A percentile compares a stretch with the other conserved stretches of the same genome.
Conservation (phyloP, 164 flowering plant species). For the Buxus sempervirens region DNA sequence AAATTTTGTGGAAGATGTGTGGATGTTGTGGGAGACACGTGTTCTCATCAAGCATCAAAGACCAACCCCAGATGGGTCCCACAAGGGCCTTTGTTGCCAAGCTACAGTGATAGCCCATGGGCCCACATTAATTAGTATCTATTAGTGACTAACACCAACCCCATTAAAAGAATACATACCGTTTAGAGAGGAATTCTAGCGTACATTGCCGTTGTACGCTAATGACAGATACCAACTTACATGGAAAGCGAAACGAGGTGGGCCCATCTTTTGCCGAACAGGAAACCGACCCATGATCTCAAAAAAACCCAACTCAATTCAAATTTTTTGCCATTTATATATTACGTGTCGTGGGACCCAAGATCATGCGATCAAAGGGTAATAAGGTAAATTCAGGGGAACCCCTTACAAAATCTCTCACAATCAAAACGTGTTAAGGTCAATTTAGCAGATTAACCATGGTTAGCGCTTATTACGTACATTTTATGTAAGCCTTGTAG, state of each 20-base stretch:
- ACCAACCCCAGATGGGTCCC: no score
- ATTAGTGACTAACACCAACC: no score
- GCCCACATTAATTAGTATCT: no score
- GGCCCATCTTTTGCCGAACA: background rate
- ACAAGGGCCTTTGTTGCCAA: no score
- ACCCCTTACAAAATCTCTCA: background rate
- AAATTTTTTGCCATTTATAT: background rate
- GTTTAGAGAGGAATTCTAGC: no score
- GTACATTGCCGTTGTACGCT: background rate
- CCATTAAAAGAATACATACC: no score
- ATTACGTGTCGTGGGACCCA: no score
- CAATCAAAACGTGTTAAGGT: background rate
- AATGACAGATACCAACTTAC: background rate
- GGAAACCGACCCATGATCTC: background rate
- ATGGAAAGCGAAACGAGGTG: background rate
- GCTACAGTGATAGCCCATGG: no score
- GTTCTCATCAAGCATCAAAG: no score
- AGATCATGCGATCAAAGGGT: no score
- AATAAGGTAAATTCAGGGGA: background rate
- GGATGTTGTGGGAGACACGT: no score
- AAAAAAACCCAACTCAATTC: background rate
- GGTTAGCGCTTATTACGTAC: conserved; percentile 3
- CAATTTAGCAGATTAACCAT: conserved; percentile 19
- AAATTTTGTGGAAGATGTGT: no score
- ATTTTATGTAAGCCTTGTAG: background rate